Base-by-base conservation (phyloP, 2,329 filamentous ascomycete species). In the Microdochium bolleyi region DNA sequence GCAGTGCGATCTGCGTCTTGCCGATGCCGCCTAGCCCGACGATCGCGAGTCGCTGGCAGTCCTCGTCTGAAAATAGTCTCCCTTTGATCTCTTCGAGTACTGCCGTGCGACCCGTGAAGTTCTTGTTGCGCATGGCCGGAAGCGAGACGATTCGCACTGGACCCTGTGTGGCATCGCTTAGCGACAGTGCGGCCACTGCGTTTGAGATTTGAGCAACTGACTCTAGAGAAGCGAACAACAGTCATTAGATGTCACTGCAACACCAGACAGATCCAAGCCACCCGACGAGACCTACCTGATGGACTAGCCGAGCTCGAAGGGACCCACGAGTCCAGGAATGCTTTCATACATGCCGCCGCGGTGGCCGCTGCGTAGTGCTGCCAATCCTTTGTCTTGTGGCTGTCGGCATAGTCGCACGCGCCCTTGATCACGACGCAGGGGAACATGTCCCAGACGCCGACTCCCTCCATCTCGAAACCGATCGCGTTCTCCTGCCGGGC, bases 1-100 rank as follows among this genome's bases (percentile, higher is more conserved):
- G 64, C 4, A 72, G 57, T 1, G 67, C 69, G 14, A 73, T 62
- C 51, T 73, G 67, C 1, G 69, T 71, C 58, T 73, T 73, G 0
- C 69, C 66, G 2, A 70, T 56, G 0, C 69, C 69, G 2, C 67
- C 67, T 1, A 70, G 61, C 2, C 68, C 69, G 3, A 62, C 53
- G 9, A 69, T 51, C 2, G 57, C 61, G 3, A 55, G 61, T 24
- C 57, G 57, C 41, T 60, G 64, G 55, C 60, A 66, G 53, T 57
- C 51, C 13, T 62, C 44, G 13, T 38, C 13, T 5, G 5, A 5
- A 4, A 38, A 9, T 38, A 53, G 48, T n/a, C 50, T 44, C 3
- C 32, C 3, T 24, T 54, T 48, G 9, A 60, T 53, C 27, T 53
- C 13, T 1, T 53, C 22, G 2, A 60, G 48, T 16, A 55, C 30